Base-by-base conservation (phyloP, 306 rosid species). In the Rubus idaeus region DNA sequence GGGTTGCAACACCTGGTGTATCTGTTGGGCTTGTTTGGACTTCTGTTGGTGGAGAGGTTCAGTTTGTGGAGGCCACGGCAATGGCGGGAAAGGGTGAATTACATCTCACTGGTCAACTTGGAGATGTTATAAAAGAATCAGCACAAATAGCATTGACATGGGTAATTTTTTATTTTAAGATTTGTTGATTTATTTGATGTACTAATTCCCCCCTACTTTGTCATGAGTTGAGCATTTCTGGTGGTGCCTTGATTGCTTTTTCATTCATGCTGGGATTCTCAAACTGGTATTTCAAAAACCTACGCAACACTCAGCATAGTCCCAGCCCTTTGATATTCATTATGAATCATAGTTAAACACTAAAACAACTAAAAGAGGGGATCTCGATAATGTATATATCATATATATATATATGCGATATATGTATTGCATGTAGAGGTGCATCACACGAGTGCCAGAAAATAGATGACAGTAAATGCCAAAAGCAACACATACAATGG, bases 11-110 rank as follows among this genome's bases (percentile, higher is more conserved):
- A 18, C 96, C 98, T 70, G 98, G 98, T 78, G 72, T 89, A 73
- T 92, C 96, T 63, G 93, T 95, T 84, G 97, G 98, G 80, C 85
- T 95, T 77, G 97, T 95, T 79, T 95, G 98, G 98, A 95, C 98
- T 79, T 77, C 96, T 71, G 86, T 95, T 75, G 98, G 98, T 73
- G 98, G 98, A 76, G 98, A 95, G 83, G 97, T 95, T 84, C 98
- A 95, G 86, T 92, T 95, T 86, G 98, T 95, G 79, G 98, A 95
- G 90, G 97, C 92, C 57, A 88, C 98, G 55, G 89, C 87, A 68
- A 92, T 89, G 97, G 91, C 79, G 13, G 97, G 97, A 76, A 95
- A 89, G 89, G 97, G 97, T 67, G 98, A 90, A 80, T 78, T 95
- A 82, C 98, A 88, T 88, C 98, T 95, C 63, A 95, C 98, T 6